A percentile compares a stretch with the other conserved stretches of the same genome.
Evolutionary conservation across 2,329 filamentous ascomycete genomes (phyloP).

Genomic region (Hypoxylon sp.): DNA sequence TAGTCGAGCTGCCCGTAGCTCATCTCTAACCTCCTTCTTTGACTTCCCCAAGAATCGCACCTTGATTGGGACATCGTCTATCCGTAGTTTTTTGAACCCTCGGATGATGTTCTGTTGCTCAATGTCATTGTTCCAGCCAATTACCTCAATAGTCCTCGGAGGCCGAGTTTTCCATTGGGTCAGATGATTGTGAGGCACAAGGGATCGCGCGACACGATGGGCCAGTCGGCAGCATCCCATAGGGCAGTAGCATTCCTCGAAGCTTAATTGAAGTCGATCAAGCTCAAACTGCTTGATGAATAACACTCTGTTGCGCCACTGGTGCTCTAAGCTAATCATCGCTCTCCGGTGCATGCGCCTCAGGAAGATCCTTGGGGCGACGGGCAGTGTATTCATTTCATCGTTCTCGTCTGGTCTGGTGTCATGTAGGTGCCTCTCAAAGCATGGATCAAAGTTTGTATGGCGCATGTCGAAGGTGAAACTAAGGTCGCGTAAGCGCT

Average conservation of each 20-base stretch:
- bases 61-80: background rate
- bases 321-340: background rate
- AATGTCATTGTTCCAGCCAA: slow-evolving; percentile 6
- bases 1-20: background rate
- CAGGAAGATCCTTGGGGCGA: too few species aligned
- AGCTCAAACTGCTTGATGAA: background rate
- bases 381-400: too few species aligned
- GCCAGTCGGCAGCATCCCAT: slow-evolving; percentile 24
- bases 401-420: background rate
- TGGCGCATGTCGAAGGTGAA: slow-evolving; percentile 16
- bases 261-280: slow-evolving; percentile 1
- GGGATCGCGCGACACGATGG: background rate
- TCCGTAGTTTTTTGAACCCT: background rate
- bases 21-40: background rate
- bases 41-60: slow-evolving; percentile 1
- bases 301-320: background rate
- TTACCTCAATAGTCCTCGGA: slow-evolving; percentile 6
- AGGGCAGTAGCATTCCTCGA: slow-evolving; percentile 21
- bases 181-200: background rate
- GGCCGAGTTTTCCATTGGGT: background rate
- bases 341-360: too few species aligned
- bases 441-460: background rate
- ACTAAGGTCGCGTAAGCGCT: background rate
- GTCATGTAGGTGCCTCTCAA: too few species aligned
- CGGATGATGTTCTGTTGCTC: background rate